Conservation (phyloP, 352 stramenopile genomes). For the Phytophthora agathidicida region DNA sequence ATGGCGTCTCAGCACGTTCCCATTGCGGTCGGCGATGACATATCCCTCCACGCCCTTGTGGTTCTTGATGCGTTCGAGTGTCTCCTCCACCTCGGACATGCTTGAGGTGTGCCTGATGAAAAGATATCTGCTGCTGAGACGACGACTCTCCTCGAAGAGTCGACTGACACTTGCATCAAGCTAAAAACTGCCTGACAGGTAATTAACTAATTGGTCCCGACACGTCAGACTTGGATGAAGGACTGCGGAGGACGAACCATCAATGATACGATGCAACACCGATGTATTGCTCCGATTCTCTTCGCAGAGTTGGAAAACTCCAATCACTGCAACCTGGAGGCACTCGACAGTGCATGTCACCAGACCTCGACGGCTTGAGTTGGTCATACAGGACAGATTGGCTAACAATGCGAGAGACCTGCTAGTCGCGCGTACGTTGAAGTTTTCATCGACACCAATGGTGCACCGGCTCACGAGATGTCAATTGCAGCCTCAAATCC, state of each 20-base stretch:
- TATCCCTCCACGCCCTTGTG: slow-evolving; percentile 95
- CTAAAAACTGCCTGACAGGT: too few relatives aligned
- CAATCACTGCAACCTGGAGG: not conserved
- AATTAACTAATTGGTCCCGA: too few relatives aligned
- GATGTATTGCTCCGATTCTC: slow-evolving; percentile 9
- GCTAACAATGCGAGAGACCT: too few relatives aligned
- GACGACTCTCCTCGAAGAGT: not conserved
- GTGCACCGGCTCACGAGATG: slow-evolving; percentile 5
- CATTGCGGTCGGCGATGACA: slow-evolving; percentile 93
- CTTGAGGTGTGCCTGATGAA: not conserved
- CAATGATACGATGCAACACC: too few relatives aligned
- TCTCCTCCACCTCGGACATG: slow-evolving; percentile 95
- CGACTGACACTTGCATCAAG: too few relatives aligned
- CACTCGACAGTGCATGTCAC: too few relatives aligned
- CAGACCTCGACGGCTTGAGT: too few relatives aligned
- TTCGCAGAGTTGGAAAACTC: not conserved
- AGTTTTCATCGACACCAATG: slow-evolving; percentile 7
- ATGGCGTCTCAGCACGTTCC: slow-evolving; percentile 89
- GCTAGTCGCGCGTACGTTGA: slow-evolving; percentile 3
- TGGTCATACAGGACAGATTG: too few relatives aligned
- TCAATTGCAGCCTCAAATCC: slow-evolving; percentile 11
- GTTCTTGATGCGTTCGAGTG: slow-evolving; percentile 94
- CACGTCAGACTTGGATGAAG: too few relatives aligned
- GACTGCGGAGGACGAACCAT: too few relatives aligned
- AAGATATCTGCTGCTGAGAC: slow-evolving; percentile 18